Conservation (phyloP, 768 basidiomycete species). For the Pulveroboletus sp. region DNA sequence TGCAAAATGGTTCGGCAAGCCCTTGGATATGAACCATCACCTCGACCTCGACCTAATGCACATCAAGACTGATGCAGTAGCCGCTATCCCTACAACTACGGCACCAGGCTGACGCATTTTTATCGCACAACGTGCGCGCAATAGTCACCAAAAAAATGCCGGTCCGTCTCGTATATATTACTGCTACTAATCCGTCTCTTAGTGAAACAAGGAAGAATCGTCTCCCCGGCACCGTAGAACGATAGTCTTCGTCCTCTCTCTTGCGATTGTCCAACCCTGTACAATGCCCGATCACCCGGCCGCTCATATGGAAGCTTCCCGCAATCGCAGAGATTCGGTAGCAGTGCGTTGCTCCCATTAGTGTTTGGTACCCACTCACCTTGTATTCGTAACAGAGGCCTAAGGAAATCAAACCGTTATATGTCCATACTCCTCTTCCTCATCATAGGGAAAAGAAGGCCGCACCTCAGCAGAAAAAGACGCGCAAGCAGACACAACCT, state of each 20-base stretch:
- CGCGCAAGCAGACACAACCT: conserved; percentile 23
- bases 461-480: conserved; percentile 11
- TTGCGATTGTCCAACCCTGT: conserved; percentile 9
- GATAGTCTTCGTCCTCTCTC: conserved; percentile 7
- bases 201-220: conserved; percentile 6
- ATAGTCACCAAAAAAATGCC: conserved; percentile 18
- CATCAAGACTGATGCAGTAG: conserved; percentile 24
- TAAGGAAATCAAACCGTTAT: conserved; percentile 19
- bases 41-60: conserved; percentile 25
- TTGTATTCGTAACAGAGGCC: conserved; percentile 16
- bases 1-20: conserved; percentile 27
- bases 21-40: conserved; percentile 30
- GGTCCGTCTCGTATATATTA: conserved; percentile 28
- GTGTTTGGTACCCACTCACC: conserved; percentile 9
- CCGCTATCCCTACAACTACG: conserved; percentile 29
- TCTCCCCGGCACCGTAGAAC: conserved; percentile 12
- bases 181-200: conserved; percentile 10
- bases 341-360: conserved; percentile 19
- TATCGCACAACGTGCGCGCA: conserved; percentile 26
- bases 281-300: conserved; percentile 13
- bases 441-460: conserved; percentile 24
- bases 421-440: conserved; percentile 22
- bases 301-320: conserved; percentile 2
- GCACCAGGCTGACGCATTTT: conserved; percentile 34
- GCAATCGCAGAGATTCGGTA: conserved; percentile 19